Conservation (phyloP, 2,329 filamentous ascomycete genomes). For the Fusarium mangiferae region DNA sequence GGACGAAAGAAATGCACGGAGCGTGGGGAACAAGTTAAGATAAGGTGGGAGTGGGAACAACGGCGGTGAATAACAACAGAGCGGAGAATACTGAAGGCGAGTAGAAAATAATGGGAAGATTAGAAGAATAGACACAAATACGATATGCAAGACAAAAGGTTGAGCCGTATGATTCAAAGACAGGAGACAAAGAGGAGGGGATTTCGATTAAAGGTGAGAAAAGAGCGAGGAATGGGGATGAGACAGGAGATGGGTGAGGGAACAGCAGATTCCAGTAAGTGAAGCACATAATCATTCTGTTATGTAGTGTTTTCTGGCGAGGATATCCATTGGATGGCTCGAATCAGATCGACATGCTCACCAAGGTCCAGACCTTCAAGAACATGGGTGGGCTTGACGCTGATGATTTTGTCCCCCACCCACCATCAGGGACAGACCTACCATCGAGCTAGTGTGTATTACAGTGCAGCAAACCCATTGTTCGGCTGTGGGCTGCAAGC, state of each 20-base stretch:
- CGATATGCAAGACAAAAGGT: not conserved
- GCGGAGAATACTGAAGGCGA: not conserved
- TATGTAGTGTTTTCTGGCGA: slow-evolving; percentile 26
- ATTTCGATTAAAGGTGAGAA: not conserved
- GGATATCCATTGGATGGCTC: slow-evolving; percentile 26
- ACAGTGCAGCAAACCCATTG: slow-evolving; percentile 8
- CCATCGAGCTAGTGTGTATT: slow-evolving; percentile 16
- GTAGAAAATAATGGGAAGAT: not conserved
- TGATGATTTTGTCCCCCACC: slow-evolving; percentile 26
- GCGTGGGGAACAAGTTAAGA: slow-evolving; percentile 17
- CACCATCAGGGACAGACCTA: slow-evolving; percentile 27
- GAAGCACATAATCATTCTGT: slow-evolving; percentile 15
- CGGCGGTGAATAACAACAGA: slow-evolving; percentile 13
- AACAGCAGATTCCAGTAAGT: slow-evolving; percentile 1
- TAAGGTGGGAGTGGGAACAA: slow-evolving; percentile 2
- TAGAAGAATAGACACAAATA: not conserved
- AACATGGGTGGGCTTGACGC: slow-evolving; percentile 26
- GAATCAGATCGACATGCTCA: slow-evolving; percentile 39
- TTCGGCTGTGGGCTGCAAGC: slow-evolving; percentile 20
- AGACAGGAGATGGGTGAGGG: slow-evolving; percentile 3
- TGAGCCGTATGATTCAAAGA: not conserved
- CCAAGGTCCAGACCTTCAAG: slow-evolving; percentile 39
- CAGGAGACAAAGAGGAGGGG: not conserved
- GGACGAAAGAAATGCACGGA: slow-evolving; percentile 41
- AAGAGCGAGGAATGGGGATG: not conserved